A percentile compares a stretch with the other conserved stretches of the same genome.
Evolutionary conservation across 495 filamentous ascomycete genomes (phyloP).

Genomic region (Penicillium samsonianum): DNA sequence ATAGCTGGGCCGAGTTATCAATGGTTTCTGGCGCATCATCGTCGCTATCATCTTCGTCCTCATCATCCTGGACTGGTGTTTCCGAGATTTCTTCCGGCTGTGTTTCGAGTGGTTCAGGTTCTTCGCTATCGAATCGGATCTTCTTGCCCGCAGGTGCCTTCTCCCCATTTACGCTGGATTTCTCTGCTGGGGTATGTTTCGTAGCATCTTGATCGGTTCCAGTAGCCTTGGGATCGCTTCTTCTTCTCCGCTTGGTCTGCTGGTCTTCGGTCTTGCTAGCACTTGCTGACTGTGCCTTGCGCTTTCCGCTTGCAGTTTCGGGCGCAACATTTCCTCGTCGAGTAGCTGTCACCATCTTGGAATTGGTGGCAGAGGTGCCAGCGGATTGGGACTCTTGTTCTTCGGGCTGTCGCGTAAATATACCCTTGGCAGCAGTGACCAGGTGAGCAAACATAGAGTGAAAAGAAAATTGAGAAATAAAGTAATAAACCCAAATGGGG

Average conservation of each 20-base stretch:
- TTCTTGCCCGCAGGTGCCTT: slow-evolving; percentile 29
- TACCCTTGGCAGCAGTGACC: slow-evolving; percentile 47
- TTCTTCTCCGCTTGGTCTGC: slow-evolving; percentile 45
- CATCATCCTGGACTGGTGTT: slow-evolving; percentile 25
- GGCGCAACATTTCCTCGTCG: slow-evolving; percentile 30
- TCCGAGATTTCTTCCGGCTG: slow-evolving; percentile 26
- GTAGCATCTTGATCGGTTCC: slow-evolving; percentile 14
- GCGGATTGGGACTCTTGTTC: slow-evolving; percentile 23
- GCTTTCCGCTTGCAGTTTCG: slow-evolving; percentile 34
- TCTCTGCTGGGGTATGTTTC: slow-evolving; percentile 15
- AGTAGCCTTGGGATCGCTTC: slow-evolving; percentile 26
- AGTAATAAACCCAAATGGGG: slow-evolving; percentile 10
- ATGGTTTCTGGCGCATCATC: slow-evolving; percentile 57
- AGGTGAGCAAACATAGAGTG: slow-evolving; percentile 49
- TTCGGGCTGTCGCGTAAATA: slow-evolving; percentile 37
- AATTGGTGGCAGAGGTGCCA: slow-evolving; percentile 19
- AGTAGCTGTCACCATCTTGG: slow-evolving; percentile 44
- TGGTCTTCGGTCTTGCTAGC: slow-evolving; percentile 28
- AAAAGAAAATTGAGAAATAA: slow-evolving; percentile 9
- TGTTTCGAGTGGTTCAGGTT: slow-evolving; percentile 35
- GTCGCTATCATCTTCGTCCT: slow-evolving; percentile 37
- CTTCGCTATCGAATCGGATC: slow-evolving; percentile 49
- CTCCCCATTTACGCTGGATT: slow-evolving; percentile 15
- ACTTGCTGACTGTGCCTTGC: slow-evolving; percentile 32
- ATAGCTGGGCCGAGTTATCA: slow-evolving; percentile 45